Conservation (phyloP, 75 land plant species). For the Pinus taeda region DNA sequence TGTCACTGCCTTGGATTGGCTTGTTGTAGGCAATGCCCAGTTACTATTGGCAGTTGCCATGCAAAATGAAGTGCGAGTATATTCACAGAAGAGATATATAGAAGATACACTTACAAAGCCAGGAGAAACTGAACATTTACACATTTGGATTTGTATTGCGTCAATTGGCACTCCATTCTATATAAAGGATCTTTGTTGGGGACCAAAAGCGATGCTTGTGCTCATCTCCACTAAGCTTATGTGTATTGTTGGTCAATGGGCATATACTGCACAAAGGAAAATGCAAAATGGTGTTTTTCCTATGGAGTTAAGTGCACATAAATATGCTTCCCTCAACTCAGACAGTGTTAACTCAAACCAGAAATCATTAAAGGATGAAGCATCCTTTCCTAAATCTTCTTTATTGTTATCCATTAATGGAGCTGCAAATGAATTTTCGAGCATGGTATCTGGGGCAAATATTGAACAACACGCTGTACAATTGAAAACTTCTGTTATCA, state of each 20-base stretch:
- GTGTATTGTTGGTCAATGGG: constrained; percentile 32
- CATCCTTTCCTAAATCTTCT: background rate
- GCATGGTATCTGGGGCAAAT: background rate
- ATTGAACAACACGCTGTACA: background rate
- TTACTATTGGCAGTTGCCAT: constrained; percentile 64
- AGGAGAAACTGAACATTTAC: constrained; percentile 6
- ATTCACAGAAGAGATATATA: constrained; percentile 39
- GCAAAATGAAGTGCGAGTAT: constrained; percentile 45
- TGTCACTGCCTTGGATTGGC: constrained; percentile 62
- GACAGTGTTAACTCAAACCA: background rate
- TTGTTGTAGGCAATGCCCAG: constrained; percentile 65
- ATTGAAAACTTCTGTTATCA: constrained; percentile 7
- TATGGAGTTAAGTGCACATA: background rate
- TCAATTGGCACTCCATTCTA: constrained; percentile 16
- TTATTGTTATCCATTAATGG: background rate
- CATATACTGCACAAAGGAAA: constrained; percentile 11
- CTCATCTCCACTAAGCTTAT: constrained; percentile 39
- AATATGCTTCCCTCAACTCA: background rate
- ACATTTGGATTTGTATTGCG: constrained; percentile 56
- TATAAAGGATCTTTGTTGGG: constrained; percentile 46
- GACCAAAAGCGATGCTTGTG: constrained; percentile 35
- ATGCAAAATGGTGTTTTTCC: background rate
- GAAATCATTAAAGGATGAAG: background rate
- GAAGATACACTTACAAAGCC: constrained; percentile 10
- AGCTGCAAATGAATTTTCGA: background rate